A percentile compares a stretch with the other conserved stretches of the same genome.
Conservation (phyloP, 441 rosid genomes). For the Capsella rubella region DNA sequence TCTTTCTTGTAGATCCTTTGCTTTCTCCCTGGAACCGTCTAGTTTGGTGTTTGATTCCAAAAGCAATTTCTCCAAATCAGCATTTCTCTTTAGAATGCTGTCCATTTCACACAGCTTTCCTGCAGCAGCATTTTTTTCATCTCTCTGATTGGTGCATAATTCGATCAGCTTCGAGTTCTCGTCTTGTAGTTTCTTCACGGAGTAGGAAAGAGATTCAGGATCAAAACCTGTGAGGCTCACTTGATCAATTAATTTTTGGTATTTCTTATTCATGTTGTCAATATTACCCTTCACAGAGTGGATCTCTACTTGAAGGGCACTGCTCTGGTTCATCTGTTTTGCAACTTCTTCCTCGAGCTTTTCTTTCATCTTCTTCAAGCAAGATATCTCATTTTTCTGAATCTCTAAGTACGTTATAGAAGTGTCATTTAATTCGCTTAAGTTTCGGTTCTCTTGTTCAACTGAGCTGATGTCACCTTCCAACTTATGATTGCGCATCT, state of each 20-base stretch:
- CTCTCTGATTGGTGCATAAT: conserved; percentile 48
- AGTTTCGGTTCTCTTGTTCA: conserved; percentile 54
- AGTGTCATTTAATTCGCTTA: conserved; percentile 58
- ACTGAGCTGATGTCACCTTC: conserved; percentile 53
- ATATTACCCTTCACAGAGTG: conserved; percentile 57
- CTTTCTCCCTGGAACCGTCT: conserved; percentile 58
- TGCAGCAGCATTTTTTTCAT: conserved; percentile 51
- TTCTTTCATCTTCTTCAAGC: conserved; percentile 65
- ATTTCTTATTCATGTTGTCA: conserved; percentile 50
- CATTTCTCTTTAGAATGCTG: conserved; percentile 59
- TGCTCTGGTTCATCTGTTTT: conserved; percentile 54
- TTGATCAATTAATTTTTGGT: conserved; percentile 55
- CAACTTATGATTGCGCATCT: conserved; percentile 57
- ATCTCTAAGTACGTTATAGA: conserved; percentile 53
- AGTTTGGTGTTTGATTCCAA: conserved; percentile 59
- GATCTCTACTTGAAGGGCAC: conserved; percentile 60
- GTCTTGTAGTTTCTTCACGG: conserved; percentile 63
- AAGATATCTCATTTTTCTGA: conserved; percentile 55
- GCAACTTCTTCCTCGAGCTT: conserved; percentile 64
- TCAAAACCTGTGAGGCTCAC: conserved; percentile 61
- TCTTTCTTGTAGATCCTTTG: conserved; percentile 60
- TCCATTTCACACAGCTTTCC: conserved; percentile 60
- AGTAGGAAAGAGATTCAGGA: conserved; percentile 53
- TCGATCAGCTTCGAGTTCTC: conserved; percentile 63
- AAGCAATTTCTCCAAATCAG: conserved; percentile 55